Evolutionary conservation across 495 filamentous ascomycete genomes (phyloP).

Genomic region (Penicillium waksmanii): DNA sequence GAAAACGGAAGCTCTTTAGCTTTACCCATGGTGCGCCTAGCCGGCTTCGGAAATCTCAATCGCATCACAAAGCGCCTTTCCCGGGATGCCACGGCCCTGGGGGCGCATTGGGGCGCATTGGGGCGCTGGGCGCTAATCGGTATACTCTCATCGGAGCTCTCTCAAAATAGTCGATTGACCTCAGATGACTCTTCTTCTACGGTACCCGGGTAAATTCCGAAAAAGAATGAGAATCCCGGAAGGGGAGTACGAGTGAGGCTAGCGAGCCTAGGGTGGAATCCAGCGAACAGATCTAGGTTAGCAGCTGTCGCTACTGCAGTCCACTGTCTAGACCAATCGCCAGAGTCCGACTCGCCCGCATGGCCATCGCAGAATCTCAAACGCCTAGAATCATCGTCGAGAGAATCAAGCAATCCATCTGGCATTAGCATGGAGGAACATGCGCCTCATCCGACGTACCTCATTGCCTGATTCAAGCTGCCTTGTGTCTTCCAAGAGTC

Average conservation of each 20-base stretch:
- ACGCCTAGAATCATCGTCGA: neutral
- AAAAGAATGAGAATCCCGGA: neutral
- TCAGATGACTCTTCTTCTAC: neutral
- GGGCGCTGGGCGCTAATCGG: neutral
- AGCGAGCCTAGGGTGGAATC: neutral
- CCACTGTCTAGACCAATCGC: neutral
- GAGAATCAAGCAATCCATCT: slow-evolving; percentile 6
- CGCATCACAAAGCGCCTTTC: neutral
- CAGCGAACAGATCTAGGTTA: neutral
- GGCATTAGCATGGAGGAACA: slow-evolving; percentile 3
- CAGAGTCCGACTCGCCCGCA: neutral
- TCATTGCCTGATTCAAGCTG: slow-evolving; percentile 5
- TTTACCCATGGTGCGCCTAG: neutral
- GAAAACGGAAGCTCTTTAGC: neutral
- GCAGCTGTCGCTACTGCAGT: neutral
- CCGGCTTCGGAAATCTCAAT: slow-evolving; percentile 4
- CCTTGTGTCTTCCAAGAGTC: neutral
- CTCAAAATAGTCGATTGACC: neutral
- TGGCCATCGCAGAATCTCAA: neutral
- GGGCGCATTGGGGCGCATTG: neutral
- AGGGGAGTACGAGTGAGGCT: neutral
- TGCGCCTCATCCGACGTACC: neutral
- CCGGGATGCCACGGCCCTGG: slow-evolving; percentile 4
- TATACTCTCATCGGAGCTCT: no score
- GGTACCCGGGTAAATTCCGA: neutral